phyloP scores from a whole-genome alignment of 2,329 filamentous ascomycete genomes.

The Pyrenochaeta sp. region DNA sequence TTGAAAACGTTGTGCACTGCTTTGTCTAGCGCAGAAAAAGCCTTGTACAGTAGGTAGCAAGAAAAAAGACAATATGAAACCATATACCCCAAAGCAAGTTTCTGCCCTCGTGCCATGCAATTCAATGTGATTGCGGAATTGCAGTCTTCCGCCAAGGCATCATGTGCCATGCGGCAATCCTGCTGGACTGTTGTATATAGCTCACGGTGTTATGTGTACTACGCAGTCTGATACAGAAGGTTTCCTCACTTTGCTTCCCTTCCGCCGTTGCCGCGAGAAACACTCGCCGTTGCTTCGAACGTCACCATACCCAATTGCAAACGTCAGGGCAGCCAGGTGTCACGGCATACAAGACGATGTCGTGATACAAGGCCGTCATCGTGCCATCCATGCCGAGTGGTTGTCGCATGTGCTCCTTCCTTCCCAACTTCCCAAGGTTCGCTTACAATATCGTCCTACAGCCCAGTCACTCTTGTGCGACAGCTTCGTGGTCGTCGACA shows the following conservation, averaged over 20 bases:
- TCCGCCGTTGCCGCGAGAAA: neutral
- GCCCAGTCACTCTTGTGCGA: neutral
- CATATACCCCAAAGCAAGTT: conserved; percentile 4
- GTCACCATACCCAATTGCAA: conserved; percentile 8
- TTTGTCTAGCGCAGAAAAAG: conserved; percentile 34
- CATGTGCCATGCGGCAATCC: neutral
- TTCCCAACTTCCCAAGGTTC: neutral
- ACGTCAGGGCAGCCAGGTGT: conserved; percentile 11
- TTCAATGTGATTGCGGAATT: neutral
- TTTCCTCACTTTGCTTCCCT: neutral
- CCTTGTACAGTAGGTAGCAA: conserved; percentile 33
- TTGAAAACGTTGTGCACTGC: conserved; percentile 30
- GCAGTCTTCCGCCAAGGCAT: neutral
- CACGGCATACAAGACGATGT: conserved; percentile 16
- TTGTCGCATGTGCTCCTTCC: neutral
- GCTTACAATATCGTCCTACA: neutral
- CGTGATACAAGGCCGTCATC: conserved; percentile 21
- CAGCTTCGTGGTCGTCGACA: neutral
- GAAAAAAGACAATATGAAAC: conserved; percentile 23
- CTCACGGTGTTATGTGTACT: neutral
- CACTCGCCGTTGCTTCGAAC: neutral
- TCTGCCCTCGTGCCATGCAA: neutral
- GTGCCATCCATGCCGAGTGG: conserved; percentile 2
- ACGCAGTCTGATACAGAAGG: neutral
- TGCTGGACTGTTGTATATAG: neutral